Evolutionary conservation across 257 asterid genomes (phyloP).

Genomic region (Solanum ossicruentum): DNA sequence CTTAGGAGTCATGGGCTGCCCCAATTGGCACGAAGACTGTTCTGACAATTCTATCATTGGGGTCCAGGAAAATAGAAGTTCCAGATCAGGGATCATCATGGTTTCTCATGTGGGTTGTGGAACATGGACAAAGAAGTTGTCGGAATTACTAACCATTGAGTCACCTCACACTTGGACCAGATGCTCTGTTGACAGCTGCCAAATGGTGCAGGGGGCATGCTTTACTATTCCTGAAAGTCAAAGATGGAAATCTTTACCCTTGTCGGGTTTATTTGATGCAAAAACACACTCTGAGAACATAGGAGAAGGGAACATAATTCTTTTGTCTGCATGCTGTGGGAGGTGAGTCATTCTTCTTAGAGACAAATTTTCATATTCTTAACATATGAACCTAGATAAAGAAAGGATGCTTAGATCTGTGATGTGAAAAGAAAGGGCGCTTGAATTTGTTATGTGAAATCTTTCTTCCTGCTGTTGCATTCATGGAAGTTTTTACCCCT

Average conservation of each 20-base stretch:
- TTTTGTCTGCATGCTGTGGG: constrained; percentile 82
- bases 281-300: constrained; percentile 27
- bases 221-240: constrained; percentile 84
- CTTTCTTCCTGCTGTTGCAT: neutral
- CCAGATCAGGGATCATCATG: constrained; percentile 60
- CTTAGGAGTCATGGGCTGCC: constrained; percentile 97
- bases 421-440: neutral
- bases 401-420: neutral
- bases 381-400: neutral
- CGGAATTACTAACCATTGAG: constrained; percentile 11
- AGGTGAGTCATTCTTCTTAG: constrained; percentile 34
- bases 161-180: constrained; percentile 42
- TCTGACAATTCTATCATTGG: constrained; percentile 9
- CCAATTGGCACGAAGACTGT: constrained; percentile 56
- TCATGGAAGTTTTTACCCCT: neutral
- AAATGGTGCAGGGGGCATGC: constrained; percentile 37
- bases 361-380: neutral
- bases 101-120: constrained; percentile 85
- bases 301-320: constrained; percentile 53
- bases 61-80: constrained; percentile 10
- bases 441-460: neutral
- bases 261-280: constrained; percentile 42
- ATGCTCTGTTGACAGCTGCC: constrained; percentile 59
- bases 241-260: constrained; percentile 78
- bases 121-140: constrained; percentile 61